These are phyloP conservation scores for Penicillium sp. DNA, from an alignment of 2,329 filamentous ascomycete genomes.

Conservation along the genomic window DNA sequence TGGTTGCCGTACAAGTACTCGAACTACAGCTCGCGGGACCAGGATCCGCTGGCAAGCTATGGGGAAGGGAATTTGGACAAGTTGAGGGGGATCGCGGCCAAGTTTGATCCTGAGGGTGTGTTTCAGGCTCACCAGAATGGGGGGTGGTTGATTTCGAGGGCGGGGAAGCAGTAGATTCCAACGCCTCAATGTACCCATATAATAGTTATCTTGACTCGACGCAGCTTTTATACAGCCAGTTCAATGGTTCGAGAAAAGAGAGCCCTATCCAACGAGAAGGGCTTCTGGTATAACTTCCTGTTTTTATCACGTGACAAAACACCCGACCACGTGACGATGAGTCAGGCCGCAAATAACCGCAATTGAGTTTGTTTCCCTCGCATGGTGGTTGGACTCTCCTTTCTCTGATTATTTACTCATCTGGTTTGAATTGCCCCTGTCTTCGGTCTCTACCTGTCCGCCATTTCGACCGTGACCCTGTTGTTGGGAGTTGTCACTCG, in stretches of 20 bases:
- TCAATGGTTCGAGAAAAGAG: too few relatives aligned
- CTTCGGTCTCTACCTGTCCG: not conserved
- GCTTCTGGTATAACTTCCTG: not conserved
- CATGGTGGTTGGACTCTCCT: not conserved
- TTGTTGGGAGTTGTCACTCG: not conserved
- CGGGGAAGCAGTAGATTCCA: not conserved
- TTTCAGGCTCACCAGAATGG: slow-evolving; percentile 13
- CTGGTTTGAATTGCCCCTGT: too few relatives aligned
- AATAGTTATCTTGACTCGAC: too few relatives aligned
- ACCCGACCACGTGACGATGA: slow-evolving; percentile 10
- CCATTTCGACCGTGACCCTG: not conserved
- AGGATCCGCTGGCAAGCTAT: slow-evolving; percentile 6
- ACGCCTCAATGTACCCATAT: not conserved
- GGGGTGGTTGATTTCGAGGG: slow-evolving; percentile 12
- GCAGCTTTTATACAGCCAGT: too few relatives aligned
- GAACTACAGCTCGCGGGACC: not conserved
- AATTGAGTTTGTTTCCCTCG: slow-evolving; percentile 1
- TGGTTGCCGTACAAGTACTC: not conserved
- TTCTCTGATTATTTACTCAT: not conserved
- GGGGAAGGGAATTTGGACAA: not conserved
- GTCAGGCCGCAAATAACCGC: slow-evolving; percentile 26
- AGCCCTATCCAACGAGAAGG: too few relatives aligned
- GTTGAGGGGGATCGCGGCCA: not conserved
- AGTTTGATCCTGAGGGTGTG: slow-evolving; percentile 1
- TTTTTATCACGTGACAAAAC: not conserved